Conservation (phyloP, 306 rosid genomes). For the Cicer cuneatum region DNA sequence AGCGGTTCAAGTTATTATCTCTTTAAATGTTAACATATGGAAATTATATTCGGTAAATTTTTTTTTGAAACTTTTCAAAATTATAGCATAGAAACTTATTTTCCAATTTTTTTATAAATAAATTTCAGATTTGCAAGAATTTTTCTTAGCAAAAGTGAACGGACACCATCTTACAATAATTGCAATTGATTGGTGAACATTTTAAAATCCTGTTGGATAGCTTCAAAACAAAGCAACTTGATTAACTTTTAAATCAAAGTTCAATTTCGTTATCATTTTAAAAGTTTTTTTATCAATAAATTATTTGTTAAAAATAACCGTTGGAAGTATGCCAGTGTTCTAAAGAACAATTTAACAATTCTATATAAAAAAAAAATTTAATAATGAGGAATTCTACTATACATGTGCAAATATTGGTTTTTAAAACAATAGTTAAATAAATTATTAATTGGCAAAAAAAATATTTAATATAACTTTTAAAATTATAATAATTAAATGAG, state of each 20-base stretch:
- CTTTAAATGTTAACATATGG: no score
- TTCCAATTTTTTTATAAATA: neutral
- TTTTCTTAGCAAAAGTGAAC: neutral
- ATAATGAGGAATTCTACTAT: no score
- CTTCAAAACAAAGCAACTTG: constrained; percentile 19
- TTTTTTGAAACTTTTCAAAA: neutral
- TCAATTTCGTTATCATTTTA: neutral
- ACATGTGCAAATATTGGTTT: no score
- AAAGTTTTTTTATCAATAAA: neutral
- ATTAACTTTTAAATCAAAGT: neutral
- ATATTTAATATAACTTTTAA: no score
- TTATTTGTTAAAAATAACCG: neutral
- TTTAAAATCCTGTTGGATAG: constrained; percentile 19
- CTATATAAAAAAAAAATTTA: no score
- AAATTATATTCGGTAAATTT: no score
- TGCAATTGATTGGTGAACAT: constrained; percentile 7
- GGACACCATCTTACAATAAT: constrained; percentile 28
- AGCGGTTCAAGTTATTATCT: no score
- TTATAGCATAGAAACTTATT: neutral
- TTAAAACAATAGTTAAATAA: no score
- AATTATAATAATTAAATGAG: no score
- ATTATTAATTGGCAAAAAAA: no score
- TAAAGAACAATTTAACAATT: no score
- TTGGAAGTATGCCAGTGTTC: no score
- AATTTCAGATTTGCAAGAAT: neutral